Evolutionary conservation across 805 yeast genomes (phyloP).

Genomic region (Metschnikowia lachancei): DNA sequence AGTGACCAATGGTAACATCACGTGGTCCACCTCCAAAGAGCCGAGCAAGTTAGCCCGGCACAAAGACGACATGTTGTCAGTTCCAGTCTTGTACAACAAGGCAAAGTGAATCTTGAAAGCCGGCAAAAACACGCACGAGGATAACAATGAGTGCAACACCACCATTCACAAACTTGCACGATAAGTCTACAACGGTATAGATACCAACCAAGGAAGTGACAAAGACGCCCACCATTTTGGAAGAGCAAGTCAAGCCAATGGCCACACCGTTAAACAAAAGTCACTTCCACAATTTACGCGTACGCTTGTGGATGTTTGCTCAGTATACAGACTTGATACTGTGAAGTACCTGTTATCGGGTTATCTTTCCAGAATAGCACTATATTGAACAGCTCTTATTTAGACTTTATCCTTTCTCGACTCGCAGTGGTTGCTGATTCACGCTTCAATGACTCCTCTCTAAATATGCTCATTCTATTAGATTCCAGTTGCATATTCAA

Average conservation of each 20-base stretch:
- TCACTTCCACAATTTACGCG: slow-evolving; percentile 95
- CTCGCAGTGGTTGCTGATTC: too few species aligned
- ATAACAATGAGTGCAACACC: slow-evolving; percentile 56
- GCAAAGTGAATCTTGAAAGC: slow-evolving; percentile 76
- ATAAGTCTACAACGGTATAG: slow-evolving; percentile 82
- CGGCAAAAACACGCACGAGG: slow-evolving; percentile 60
- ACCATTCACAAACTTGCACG: slow-evolving; percentile 81
- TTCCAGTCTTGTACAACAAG: slow-evolving; percentile 67
- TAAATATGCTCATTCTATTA: too few species aligned
- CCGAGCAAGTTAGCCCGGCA: slow-evolving; percentile 77
- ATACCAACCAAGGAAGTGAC: slow-evolving; percentile 86
- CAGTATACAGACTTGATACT: too few species aligned
- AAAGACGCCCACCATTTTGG: slow-evolving; percentile 95
- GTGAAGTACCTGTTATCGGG: too few species aligned
- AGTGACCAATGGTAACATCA: slow-evolving; percentile 56
- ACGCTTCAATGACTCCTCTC: too few species aligned
- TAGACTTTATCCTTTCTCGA: too few species aligned
- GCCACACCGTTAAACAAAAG: slow-evolving; percentile 75
- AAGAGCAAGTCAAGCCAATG: slow-evolving; percentile 88
- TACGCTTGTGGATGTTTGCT: too few species aligned
- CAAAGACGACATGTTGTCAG: slow-evolving; percentile 79
- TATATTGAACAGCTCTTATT: too few species aligned
- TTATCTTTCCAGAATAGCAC: too few species aligned
- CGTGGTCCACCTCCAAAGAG: slow-evolving; percentile 66
- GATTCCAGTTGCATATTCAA: too few species aligned